phyloP scores from a whole-genome alignment of 2,329 filamentous ascomycete species.

The Colletotrichum scovillei region DNA sequence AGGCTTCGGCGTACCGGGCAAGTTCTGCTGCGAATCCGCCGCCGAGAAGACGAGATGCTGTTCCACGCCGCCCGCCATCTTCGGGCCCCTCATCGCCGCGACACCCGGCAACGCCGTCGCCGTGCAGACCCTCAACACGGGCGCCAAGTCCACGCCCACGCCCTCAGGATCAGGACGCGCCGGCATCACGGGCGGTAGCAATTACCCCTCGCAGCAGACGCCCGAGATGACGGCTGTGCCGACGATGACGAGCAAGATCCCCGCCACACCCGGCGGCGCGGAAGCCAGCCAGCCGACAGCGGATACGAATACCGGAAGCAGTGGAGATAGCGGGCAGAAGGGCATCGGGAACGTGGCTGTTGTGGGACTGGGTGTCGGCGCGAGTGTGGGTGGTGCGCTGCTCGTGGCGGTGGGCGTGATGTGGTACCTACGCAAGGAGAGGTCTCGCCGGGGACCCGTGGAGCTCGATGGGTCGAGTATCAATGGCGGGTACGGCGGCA shows the following conservation, averaged over 20 bases:
- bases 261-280: background rate
- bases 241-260: conserved; percentile 8
- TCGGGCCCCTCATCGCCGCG: conserved; percentile 27
- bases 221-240: background rate
- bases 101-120: conserved; percentile 27
- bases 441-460: background rate
- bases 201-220: background rate
- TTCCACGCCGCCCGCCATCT: conserved; percentile 21
- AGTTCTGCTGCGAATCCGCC: conserved; percentile 33
- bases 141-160: conserved; percentile 12
- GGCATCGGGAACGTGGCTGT: conserved; percentile 10
- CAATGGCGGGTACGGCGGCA: background rate
- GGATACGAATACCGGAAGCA: background rate
- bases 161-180: background rate
- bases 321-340: background rate
- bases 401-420: conserved; percentile 27
- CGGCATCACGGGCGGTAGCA: background rate
- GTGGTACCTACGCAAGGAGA: conserved; percentile 26
- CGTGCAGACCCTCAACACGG: conserved; percentile 20
- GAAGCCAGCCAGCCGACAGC: conserved; percentile 1
- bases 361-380: conserved; percentile 24
- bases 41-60: conserved; percentile 33
- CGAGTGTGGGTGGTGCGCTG: conserved; percentile 25
- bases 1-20: conserved; percentile 22
- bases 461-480: conserved; percentile 17